Conservation (phyloP, 768 basidiomycete species). For the Kwoniella shandongensis region DNA sequence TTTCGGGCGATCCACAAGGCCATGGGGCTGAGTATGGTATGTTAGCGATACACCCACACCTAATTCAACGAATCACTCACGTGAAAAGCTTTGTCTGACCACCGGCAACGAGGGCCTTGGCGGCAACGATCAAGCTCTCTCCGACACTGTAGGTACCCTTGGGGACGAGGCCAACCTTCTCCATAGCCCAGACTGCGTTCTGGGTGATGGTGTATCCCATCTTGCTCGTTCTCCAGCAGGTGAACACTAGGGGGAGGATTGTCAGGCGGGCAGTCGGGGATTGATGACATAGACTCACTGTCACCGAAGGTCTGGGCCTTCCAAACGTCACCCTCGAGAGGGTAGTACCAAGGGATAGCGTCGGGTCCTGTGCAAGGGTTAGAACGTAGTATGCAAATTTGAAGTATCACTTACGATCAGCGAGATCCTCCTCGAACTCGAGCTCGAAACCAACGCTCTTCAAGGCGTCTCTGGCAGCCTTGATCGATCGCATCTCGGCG, state of each 20-base stretch:
- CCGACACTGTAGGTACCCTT: conserved; percentile 91
- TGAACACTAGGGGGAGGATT: conserved; percentile 45
- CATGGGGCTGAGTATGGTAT: conserved; percentile 44
- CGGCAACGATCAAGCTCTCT: conserved; percentile 83
- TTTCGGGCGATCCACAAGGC: conserved; percentile 50
- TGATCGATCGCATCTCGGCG: conserved; percentile 87
- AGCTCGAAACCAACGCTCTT: conserved; percentile 80
- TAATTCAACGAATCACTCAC: conserved; percentile 38
- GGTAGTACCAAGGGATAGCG: conserved; percentile 83
- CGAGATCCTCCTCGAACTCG: conserved; percentile 90
- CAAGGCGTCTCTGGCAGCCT: conserved; percentile 71
- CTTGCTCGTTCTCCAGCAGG: conserved; percentile 77
- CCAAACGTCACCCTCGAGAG: conserved; percentile 84
- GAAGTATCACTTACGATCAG: conserved; percentile 64
- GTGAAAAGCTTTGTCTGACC: conserved; percentile 70
- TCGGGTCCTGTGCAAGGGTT: conserved; percentile 32
- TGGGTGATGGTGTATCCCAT: conserved; percentile 82
- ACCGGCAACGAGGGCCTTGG: conserved; percentile 72
- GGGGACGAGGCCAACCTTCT: conserved; percentile 75
- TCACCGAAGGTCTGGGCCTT: conserved; percentile 96
- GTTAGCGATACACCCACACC: background rate
- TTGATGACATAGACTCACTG: conserved; percentile 49
- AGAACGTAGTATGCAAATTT: background rate
- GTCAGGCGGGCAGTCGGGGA: background rate
- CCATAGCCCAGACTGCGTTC: conserved; percentile 71